Evolutionary conservation across 495 filamentous ascomycete genomes (phyloP), one percentile per base, ranked within the genome.

Genomic region (Sordaria brevicollis): DNA sequence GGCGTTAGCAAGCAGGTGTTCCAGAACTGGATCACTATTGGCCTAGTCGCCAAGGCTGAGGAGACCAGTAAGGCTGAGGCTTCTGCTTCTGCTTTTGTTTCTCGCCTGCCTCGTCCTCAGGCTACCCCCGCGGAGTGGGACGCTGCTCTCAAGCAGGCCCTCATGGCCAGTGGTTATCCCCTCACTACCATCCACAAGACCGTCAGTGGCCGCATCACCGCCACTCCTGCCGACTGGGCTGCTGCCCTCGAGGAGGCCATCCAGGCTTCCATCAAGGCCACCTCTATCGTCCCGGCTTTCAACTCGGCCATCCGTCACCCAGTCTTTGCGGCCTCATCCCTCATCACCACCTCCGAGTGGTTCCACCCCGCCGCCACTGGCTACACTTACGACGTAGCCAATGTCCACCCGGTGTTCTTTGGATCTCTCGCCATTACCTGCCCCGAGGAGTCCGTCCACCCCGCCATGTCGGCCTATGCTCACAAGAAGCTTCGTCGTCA

Each of bases 281-380:
- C 25, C n/a, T n/a, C n/a, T n/a, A n/a, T n/a, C 19, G 11, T 65
- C 43, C 21, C 54, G 1, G n/a, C 67, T 25, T 77, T 78, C 62
- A 75, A 80, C 66, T 68, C 78, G 11, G 57, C 81, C 33, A 41
- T 70, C 19, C 70, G 76, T 38, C 81, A 82, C 73, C 81, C 81
- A 33, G 81, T 81, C n/a, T 82, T 81, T 65, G 75, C 78, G 71
- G 77, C 77, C 15, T 67, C 57, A 34, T 74, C 76, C 10, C 69
- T 80, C 62, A 57, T 74, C 65, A 76, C 77, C 33, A 65, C 39
- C 8, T 76, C 78, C 4, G 76, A 78, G 72, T 76, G 67, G 57
- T 72, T 76, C 70, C 80, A 83, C 71, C 80, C 81, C 9, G 80
- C 78, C 11, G 74, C 78, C 0, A 77, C 74, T 10, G 78, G 79